phyloP scores from a whole-genome alignment of 768 basidiomycete genomes.

The Sutorius australiensis region DNA sequence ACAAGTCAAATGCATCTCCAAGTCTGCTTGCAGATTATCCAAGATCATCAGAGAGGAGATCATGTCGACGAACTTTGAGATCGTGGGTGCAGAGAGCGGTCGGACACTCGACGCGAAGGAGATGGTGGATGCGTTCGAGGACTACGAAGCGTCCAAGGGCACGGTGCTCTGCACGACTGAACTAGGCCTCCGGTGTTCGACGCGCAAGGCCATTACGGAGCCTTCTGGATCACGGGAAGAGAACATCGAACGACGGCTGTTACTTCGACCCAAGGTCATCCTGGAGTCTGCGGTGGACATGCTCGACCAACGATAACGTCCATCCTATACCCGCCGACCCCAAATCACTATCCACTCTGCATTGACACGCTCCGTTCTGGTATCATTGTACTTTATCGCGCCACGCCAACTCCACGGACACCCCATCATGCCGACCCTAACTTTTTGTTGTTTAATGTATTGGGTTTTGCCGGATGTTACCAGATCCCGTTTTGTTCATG shows the following conservation, averaged over 20 bases:
- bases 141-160: conserved; percentile 48
- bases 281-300: conserved; percentile 64
- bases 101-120: conserved; percentile 44
- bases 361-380: conserved; percentile 1
- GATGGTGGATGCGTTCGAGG: conserved; percentile 64
- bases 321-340: not conserved
- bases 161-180: conserved; percentile 67
- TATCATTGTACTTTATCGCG: conserved; percentile 15
- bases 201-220: conserved; percentile 35
- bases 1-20: conserved; percentile 64
- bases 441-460: conserved; percentile 3
- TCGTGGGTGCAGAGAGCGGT: conserved; percentile 56
- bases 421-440: conserved; percentile 10
- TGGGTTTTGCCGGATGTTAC: conserved; percentile 1
- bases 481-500: conserved; percentile 2
- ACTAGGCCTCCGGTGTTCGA: conserved; percentile 64
- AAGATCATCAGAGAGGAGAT: conserved; percentile 68
- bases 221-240: conserved; percentile 35
- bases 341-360: not conserved
- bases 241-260: conserved; percentile 50
- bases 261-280: conserved; percentile 73
- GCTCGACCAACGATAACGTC: conserved; percentile 34
- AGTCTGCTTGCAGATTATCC: conserved; percentile 59
- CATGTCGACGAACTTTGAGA: conserved; percentile 73
- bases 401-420: conserved; percentile 4